Conservation (phyloP, 2,329 filamentous ascomycete genomes). For the Neospermospora avenae region DNA sequence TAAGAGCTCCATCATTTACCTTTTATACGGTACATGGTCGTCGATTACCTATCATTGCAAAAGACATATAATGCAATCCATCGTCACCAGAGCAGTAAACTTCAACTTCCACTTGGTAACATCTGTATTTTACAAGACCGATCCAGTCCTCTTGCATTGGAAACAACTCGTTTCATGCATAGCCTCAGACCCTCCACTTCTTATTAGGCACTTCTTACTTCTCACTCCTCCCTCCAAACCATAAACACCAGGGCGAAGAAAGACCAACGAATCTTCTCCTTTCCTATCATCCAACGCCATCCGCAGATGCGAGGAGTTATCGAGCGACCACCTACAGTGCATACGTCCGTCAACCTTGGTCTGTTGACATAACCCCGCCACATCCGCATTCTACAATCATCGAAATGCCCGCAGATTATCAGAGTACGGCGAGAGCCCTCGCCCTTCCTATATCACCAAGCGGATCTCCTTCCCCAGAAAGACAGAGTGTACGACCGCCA, state of each 20-base stretch:
- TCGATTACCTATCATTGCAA: too few relatives aligned
- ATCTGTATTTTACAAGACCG: neutral
- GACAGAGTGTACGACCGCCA: constrained; percentile 42
- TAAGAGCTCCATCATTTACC: too few relatives aligned
- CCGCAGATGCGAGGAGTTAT: neutral
- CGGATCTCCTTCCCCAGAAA: constrained; percentile 44
- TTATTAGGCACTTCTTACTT: neutral
- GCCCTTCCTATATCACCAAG: constrained; percentile 43
- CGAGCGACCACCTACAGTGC: neutral
- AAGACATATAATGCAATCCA: too few relatives aligned
- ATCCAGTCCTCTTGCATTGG: neutral
- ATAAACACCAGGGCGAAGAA: neutral
- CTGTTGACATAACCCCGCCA: constrained; percentile 2
- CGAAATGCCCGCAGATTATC: constrained; percentile 50
- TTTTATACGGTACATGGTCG: too few relatives aligned
- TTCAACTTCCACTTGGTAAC: neutral
- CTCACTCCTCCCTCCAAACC: constrained; percentile 4
- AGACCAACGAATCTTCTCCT: neutral
- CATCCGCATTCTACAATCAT: constrained; percentile 10
- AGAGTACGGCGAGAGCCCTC: constrained; percentile 48
- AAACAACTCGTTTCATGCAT: constrained; percentile 2
- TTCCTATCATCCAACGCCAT: neutral
- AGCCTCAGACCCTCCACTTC: constrained; percentile 5
- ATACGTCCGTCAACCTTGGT: neutral
- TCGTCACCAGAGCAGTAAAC: neutral